Evolutionary conservation across 2,329 filamentous ascomycete genomes (phyloP), one percentile per base, ranked within the genome.

Genomic region (Paracoccidioides lutzii): DNA sequence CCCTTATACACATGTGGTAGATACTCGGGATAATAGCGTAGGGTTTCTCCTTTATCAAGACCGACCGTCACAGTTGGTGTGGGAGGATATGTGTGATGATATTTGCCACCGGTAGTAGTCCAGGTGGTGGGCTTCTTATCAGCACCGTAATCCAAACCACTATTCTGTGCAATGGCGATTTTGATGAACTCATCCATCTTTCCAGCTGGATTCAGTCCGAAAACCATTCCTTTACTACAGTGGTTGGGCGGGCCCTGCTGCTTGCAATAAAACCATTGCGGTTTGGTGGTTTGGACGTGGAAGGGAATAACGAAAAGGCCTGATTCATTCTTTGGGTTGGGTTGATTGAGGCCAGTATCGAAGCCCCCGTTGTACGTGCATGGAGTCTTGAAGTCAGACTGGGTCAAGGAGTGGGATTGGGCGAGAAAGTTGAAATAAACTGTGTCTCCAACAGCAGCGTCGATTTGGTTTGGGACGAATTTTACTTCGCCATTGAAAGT

Each of bases 181-280:
- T 52, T 14, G 28, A 52, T 42, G 30, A 52, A 52, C 30, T 41
- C 9, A 32, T 41, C 49, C 49, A 52, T 52, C 35, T 52, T 41
- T 14, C 35, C 49, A 3, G 14, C 49, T 14, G 86, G 84, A 77
- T 90, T 90, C 75, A 90, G 82, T 67, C 83, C 84, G 71, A 90
- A 87, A 62, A 81, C 78, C 86, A 89, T 90, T 64, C 86, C 86
- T 71, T 80, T 78, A 51, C 85, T 84, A 68, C 86, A 90, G 76
- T 90, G 85, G 38, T 52, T 52, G 8, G 35, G 49, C 22, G 49
- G 49, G 14, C 56, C 58, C 49, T 65, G 63, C 67, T 88, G 84
- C 59, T 75, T 78, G 78, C 85, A 89, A 78, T 84, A 88, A 76
- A 88, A 87, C 85, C 85, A 89, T 12, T 86, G 75, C 59, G 86